Evolutionary conservation across 768 basidiomycete genomes (phyloP), one percentile per base, ranked within the genome.

Genomic region (Tylopilus cervinicoccineus): DNA sequence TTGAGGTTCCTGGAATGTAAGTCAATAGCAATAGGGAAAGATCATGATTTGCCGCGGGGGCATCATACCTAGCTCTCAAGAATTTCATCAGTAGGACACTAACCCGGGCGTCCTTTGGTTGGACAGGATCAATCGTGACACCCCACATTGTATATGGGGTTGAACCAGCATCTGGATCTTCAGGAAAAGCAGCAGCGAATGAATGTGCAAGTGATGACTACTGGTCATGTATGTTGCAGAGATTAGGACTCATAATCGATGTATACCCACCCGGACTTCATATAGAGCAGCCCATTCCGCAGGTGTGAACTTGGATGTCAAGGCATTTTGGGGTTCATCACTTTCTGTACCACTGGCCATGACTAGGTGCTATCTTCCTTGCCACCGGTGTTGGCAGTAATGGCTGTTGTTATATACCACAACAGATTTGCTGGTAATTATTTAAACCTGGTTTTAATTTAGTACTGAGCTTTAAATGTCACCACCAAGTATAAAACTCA

Each of bases 21-120:
- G 13, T 2, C 1, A n/a, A n/a, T n/a, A n/a, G n/a, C n/a, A n/a
- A 17, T 34, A 20, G 17, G 9, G 10, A 20, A 45, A 29, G 2
- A 14, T 14, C 14, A 27, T 5, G 19, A 5, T 27, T 24, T 13
- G 9, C n/a, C 17, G 20, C 22, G 33, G 20, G 33, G 33, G 23
- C 28, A 10, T 27, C 65, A 29, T 56, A 82, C 86, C 85, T 78
- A 5, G 89, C 89, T 48, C 85, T 76, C 26, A 89, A 69, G 71
- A 91, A 92, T 61, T 91, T 90, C 78, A 90, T 80, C 31, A 92
- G 72, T 9, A 91, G 59, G 27, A 91, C 86, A 58, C 85, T 88
- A 50, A 80, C 78, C 8, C 78, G 76, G 1, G 87, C 81, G 61
- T 88, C 77, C 39, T 58, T 59, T 12, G 79, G 77, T 47, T 72